Evolutionary conservation across 2,329 filamentous ascomycete genomes (phyloP), one percentile per base, ranked within the genome.

Genomic region (Phyllosticta ampelicida): DNA sequence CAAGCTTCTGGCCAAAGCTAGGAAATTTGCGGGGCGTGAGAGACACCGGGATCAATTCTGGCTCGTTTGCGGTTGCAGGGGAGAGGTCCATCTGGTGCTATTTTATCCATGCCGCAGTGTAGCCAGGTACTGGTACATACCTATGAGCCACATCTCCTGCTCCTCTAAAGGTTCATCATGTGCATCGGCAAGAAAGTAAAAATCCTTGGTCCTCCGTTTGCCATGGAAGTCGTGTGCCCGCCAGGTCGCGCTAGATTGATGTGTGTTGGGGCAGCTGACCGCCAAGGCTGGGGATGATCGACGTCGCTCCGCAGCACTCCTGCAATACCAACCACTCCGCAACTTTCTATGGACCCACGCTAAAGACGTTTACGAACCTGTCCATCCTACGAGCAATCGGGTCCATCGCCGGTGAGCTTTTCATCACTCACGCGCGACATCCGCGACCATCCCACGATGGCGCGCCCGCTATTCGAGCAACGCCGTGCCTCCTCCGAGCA

Each of bases 401-500:
- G 18, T 20, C 52, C 18, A 29, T 36, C 48, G 19, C 13, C 55
- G 19, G n/a, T 44, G 50, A 23, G 30, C 50, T 13, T 21, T 21
- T 26, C 28, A 23, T n/a, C 13, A 21, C 57, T 28, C 53, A 52
- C 53, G 48, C 53, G n/a, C 53, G 2, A 30, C 23, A 16, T 16
- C 44, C 55, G 55, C 18, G 48, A 48, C 54, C 28, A 51, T 18
- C 54, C 58, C 59, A 58, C 48, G 61, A 76, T 76, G 71, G 63
- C 74, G 29, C 60, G 63, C 58, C 78, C 80, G 55, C 76, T 83
- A 26, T 71, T 83, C 56, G 74, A 77, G 58, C 74, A 75, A 51
- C 78, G 82, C 60, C 36, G 36, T 44, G 76, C 78, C 20, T 80
- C 80, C 51, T 84, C 81, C 23, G 78, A 81, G 56, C 73, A 74